Conservation (phyloP, 805 yeast genomes). For the Cyberlindnera japonica region DNA sequence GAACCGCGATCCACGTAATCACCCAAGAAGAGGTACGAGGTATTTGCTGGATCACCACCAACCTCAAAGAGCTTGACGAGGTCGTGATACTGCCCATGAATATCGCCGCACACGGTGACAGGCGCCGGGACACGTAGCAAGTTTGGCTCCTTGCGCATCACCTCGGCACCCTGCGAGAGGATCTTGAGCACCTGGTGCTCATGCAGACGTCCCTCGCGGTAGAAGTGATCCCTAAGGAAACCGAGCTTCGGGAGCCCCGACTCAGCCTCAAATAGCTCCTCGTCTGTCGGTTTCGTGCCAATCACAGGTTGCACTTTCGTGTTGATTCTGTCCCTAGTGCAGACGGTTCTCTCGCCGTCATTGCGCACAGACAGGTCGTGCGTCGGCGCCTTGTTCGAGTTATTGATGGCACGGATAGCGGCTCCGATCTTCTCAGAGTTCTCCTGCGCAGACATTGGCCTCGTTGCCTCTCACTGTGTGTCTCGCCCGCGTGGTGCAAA, state of each 20-base stretch:
- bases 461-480: no score
- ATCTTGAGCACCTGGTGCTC: slow-evolving; percentile 70
- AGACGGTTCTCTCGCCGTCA: slow-evolving; percentile 47
- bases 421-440: slow-evolving; percentile 59
- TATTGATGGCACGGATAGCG: slow-evolving; percentile 57
- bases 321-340: slow-evolving; percentile 50
- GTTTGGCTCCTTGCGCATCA: slow-evolving; percentile 72
- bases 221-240: slow-evolving; percentile 70
- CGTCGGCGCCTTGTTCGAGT: slow-evolving; percentile 31
- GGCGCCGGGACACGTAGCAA: slow-evolving; percentile 83
- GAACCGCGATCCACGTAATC: slow-evolving; percentile 96
- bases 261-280: slow-evolving; percentile 51
- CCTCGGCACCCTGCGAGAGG: slow-evolving; percentile 56
- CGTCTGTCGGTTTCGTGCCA: slow-evolving; percentile 58
- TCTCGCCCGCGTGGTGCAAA: no score
- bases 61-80: slow-evolving; percentile 87
- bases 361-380: slow-evolving; percentile 38
- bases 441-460: slow-evolving; percentile 32
- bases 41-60: slow-evolving; percentile 80
- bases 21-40: slow-evolving; percentile 81
- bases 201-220: slow-evolving; percentile 74
- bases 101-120: slow-evolving; percentile 92
- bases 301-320: slow-evolving; percentile 64
- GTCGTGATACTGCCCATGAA: slow-evolving; percentile 95
- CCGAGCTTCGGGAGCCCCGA: slow-evolving; percentile 69